These are phyloP conservation scores for Nemania abortiva DNA, from an alignment of 2,329 filamentous ascomycete genomes.

Conservation along the genomic window DNA sequence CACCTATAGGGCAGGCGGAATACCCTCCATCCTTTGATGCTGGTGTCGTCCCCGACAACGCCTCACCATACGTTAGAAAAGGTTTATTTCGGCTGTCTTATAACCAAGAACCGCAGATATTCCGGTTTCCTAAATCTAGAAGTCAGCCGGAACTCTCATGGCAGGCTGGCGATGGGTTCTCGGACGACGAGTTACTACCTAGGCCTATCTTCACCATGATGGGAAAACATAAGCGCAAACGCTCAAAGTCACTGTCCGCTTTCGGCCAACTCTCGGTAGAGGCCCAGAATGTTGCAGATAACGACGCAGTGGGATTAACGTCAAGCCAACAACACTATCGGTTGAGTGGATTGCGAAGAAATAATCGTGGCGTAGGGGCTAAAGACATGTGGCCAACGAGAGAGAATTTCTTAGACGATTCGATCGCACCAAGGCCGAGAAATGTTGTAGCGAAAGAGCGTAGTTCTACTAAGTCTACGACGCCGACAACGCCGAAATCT, in stretches of 20 bases:
- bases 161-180: constrained; percentile 50
- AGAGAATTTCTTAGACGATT: constrained; percentile 46
- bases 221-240: constrained; percentile 44
- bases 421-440: constrained; percentile 23
- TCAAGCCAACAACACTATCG: neutral
- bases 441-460: constrained; percentile 6
- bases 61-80: constrained; percentile 44
- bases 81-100: constrained; percentile 46
- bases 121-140: constrained; percentile 44
- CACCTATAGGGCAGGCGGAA: neutral
- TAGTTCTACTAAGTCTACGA: constrained; percentile 14
- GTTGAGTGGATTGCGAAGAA: constrained; percentile 9
- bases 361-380: constrained; percentile 19
- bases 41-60: neutral
- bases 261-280: constrained; percentile 45
- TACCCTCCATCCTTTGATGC: neutral
- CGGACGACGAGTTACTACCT: constrained; percentile 46
- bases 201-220: constrained; percentile 41
- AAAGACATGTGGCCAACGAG: constrained; percentile 50
- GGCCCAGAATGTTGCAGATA: constrained; percentile 14
- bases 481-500: constrained; percentile 10
- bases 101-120: constrained; percentile 32
- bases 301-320: neutral
- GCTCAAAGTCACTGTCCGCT: constrained; percentile 37
- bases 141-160: constrained; percentile 42